These are phyloP conservation scores for Lactarius trivialis DNA, from an alignment of 768 basidiomycete genomes.

Conservation along the genomic window DNA sequence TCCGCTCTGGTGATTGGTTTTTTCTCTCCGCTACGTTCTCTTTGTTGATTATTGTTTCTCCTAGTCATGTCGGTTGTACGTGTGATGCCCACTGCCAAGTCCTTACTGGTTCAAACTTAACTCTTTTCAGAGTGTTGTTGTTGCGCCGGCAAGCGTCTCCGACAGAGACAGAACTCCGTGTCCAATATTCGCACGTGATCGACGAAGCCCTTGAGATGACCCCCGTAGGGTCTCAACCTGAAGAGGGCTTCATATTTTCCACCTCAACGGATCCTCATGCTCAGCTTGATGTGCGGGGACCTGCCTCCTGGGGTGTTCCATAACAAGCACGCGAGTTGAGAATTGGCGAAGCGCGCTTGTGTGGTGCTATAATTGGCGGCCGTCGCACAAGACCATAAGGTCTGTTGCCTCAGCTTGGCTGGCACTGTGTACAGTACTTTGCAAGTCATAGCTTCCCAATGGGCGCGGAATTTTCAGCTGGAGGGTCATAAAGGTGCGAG, in stretches of 20 bases:
- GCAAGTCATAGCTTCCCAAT: not conserved
- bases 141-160: constrained; percentile 16
- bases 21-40: not conserved
- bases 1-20: constrained; percentile 11
- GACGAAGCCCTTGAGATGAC: constrained; percentile 19
- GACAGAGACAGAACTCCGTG: constrained; percentile 14
- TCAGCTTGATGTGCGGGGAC: not conserved
- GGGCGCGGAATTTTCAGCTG: not conserved
- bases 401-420: not conserved
- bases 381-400: not conserved
- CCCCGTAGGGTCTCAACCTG: not conserved
- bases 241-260: not conserved
- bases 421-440: not conserved
- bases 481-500: constrained; percentile 6
- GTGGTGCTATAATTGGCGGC: not conserved
- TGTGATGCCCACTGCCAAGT: not conserved
- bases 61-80: constrained; percentile 20
- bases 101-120: not conserved
- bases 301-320: not conserved
- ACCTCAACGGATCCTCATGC: not conserved
- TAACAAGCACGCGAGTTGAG: not conserved
- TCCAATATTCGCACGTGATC: constrained; percentile 3
- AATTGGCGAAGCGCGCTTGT: not conserved
- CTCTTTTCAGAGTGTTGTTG: constrained; percentile 13
- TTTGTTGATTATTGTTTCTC: not conserved